A percentile compares a stretch with the other conserved stretches of the same genome.
Conservation (phyloP, 352 stramenopile genomes). For the Pilasporangium apinafurcum region DNA sequence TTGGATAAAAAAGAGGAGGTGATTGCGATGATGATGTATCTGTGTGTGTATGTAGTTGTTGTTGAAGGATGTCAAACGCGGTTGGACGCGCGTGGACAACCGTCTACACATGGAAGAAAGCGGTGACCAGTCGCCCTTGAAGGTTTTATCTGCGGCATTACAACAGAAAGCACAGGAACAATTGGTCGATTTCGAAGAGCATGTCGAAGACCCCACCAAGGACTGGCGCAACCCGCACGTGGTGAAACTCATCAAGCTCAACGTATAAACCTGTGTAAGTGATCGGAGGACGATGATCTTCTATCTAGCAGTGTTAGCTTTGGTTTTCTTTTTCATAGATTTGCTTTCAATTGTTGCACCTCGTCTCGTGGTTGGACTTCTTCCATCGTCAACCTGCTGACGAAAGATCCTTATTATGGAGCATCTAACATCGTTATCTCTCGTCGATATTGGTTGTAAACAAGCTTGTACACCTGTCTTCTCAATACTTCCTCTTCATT, state of each 20-base stretch:
- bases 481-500: constrained; percentile 1
- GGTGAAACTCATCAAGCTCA: constrained; percentile 62
- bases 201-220: constrained; percentile 61
- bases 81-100: constrained; percentile 65
- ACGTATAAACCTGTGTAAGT: constrained; percentile 37
- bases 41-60: constrained; percentile 27
- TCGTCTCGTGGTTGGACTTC: too few relatives aligned
- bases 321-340: too few relatives aligned
- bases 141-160: constrained; percentile 40
- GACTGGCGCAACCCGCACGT: constrained; percentile 77
- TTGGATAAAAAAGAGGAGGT: not conserved
- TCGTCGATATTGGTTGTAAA: constrained; percentile 15
- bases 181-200: constrained; percentile 72
- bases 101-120: constrained; percentile 44
- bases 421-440: constrained; percentile 7
- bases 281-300: not conserved
- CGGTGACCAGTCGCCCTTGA: constrained; percentile 17
- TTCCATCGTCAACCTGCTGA: too few relatives aligned
- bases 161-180: constrained; percentile 36
- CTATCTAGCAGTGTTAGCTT: too few relatives aligned
- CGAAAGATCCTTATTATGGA: too few relatives aligned
- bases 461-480: constrained; percentile 24
- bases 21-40: not conserved
- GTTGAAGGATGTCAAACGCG: constrained; percentile 77
- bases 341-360: too few relatives aligned